Evolutionary conservation across 1,284 basidiomycete genomes (phyloP).

Genomic region (Ustilago sp.): DNA sequence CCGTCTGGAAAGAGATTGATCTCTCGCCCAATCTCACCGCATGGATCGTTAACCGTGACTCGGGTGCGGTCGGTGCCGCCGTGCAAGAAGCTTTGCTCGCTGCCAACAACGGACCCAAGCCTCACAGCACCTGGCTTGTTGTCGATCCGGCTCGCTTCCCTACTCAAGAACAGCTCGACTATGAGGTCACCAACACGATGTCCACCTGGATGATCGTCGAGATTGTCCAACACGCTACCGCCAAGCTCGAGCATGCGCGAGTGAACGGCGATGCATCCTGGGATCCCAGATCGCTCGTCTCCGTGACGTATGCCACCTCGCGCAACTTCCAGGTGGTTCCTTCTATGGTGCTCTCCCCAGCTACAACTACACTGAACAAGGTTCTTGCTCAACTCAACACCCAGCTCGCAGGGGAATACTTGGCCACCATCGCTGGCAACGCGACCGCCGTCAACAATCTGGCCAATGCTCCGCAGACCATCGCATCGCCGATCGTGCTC

Average conservation of each 20-base stretch:
- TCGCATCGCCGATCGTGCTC: slow-evolving; percentile 74
- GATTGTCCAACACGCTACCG: slow-evolving; percentile 52
- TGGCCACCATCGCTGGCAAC: slow-evolving; percentile 37
- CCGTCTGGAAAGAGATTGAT: slow-evolving; percentile 52
- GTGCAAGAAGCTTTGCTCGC: slow-evolving; percentile 47
- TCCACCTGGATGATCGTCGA: slow-evolving; percentile 51
- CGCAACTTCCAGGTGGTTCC: slow-evolving; percentile 56
- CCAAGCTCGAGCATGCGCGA: slow-evolving; percentile 48
- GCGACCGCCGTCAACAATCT: slow-evolving; percentile 42
- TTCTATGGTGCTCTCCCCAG: slow-evolving; percentile 41
- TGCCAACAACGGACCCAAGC: slow-evolving; percentile 46
- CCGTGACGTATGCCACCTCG: slow-evolving; percentile 52
- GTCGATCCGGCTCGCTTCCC: slow-evolving; percentile 46
- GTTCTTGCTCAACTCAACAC: slow-evolving; percentile 31
- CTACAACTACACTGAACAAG: slow-evolving; percentile 26
- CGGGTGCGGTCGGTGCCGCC: slow-evolving; percentile 50
- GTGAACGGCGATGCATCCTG: slow-evolving; percentile 55
- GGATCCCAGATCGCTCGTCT: slow-evolving; percentile 51
- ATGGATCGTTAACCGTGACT: slow-evolving; percentile 63
- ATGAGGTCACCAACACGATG: slow-evolving; percentile 50
- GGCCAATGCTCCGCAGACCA: slow-evolving; percentile 75
- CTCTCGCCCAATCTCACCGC: slow-evolving; percentile 50
- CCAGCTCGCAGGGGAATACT: slow-evolving; percentile 45
- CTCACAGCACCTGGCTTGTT: slow-evolving; percentile 57
- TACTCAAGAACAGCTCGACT: slow-evolving; percentile 30